These are phyloP conservation scores for Phytophthora sojae DNA, from an alignment of 352 stramenopile species.

Conservation along the genomic window DNA sequence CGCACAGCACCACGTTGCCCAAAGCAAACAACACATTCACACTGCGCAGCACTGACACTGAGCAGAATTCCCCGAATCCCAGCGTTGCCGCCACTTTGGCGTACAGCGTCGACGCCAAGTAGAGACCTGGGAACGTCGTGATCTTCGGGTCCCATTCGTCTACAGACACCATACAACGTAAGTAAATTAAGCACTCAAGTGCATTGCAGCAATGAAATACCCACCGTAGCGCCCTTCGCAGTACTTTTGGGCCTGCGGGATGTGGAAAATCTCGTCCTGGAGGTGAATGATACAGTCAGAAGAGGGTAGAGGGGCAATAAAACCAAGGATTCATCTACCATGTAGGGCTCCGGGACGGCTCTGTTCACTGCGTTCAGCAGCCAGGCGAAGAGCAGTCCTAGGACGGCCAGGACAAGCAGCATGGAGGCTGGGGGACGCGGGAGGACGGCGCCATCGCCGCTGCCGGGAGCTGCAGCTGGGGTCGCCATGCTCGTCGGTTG, in stretches of 20 bases:
- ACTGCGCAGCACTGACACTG: constrained; percentile 63
- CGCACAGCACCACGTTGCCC: constrained; percentile 61
- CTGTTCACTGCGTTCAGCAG: constrained; percentile 50
- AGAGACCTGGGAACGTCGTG: constrained; percentile 92
- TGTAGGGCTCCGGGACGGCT: constrained; percentile 60
- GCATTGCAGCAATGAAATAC: constrained; percentile 3
- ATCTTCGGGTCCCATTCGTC: constrained; percentile 93
- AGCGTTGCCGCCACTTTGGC: constrained; percentile 30
- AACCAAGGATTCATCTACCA: constrained; percentile 45
- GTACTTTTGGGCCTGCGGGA: constrained; percentile 84
- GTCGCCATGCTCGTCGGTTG: background rate
- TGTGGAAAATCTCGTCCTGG: constrained; percentile 90
- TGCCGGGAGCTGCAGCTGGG: background rate
- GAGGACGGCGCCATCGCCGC: background rate
- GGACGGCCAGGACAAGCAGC: constrained; percentile 15
- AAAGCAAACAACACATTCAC: constrained; percentile 85
- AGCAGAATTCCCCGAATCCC: constrained; percentile 54
- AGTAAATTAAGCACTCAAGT: background rate
- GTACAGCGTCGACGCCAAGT: constrained; percentile 67
- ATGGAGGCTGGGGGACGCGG: constrained; percentile 1
- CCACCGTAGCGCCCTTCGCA: constrained; percentile 73
- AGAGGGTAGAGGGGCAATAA: background rate
- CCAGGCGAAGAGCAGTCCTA: constrained; percentile 36
- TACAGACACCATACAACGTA: constrained; percentile 25
- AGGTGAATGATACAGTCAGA: background rate